A percentile compares a stretch with the other conserved stretches of the same genome.
Evolutionary conservation across 129 eudicot species (phyloP).

Genomic region (Pittosporum tobira): DNA sequence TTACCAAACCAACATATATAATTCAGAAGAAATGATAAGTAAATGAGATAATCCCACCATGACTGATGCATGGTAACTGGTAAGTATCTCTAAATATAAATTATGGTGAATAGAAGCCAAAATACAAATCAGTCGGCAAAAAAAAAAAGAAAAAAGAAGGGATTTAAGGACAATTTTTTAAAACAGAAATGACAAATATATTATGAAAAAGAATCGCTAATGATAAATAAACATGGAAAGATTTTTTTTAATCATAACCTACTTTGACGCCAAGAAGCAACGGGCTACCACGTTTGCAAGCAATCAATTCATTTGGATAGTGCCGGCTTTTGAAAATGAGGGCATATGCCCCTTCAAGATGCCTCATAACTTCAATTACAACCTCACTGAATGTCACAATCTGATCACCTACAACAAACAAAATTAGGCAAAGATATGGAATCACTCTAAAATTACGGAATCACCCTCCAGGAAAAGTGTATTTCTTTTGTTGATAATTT

Average conservation of each 20-base stretch:
- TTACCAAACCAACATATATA: conserved; percentile 1
- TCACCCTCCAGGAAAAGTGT: too few species aligned
- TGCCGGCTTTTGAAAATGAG: conserved; percentile 88
- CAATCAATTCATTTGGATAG: conserved; percentile 93
- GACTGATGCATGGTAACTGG: too few species aligned
- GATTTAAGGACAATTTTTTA: too few species aligned
- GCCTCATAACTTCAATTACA: conserved; percentile 96
- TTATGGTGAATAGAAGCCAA: too few species aligned
- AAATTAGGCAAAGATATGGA: too few species aligned
- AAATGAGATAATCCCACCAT: too few species aligned
- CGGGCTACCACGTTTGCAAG: conserved; percentile 99
- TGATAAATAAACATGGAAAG: neutral
- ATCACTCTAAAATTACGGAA: too few species aligned
- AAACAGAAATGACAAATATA: neutral
- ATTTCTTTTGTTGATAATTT: too few species aligned
- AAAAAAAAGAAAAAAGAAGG: too few species aligned
- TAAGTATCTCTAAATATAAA: too few species aligned
- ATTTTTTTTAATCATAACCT: conserved; percentile 17
- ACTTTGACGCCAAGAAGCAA: conserved; percentile 96
- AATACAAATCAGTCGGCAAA: too few species aligned
- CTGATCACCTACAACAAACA: conserved; percentile 59
- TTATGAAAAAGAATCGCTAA: neutral
- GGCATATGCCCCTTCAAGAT: conserved; percentile 99
- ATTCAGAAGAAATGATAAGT: neutral
- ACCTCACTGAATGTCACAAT: conserved; percentile 78